Conservation (phyloP, 352 stramenopile species). For the Synura sp. region DNA sequence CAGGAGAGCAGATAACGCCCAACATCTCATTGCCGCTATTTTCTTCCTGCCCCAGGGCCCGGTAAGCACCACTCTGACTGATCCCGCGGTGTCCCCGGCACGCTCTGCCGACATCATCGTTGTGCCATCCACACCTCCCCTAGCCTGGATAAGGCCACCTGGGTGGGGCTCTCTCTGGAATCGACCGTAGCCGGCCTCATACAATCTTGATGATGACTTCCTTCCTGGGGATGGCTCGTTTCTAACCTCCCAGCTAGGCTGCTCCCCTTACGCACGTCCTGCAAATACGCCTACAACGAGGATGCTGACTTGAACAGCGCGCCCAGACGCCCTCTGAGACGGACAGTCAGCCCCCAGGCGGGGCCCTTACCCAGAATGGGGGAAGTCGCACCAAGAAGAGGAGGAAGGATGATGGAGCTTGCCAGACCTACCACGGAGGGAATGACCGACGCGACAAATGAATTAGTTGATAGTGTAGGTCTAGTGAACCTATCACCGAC, state of each 20-base stretch:
- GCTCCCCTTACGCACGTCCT: background rate
- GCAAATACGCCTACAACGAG: background rate
- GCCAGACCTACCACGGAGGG: too few species aligned
- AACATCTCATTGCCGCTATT: too few species aligned
- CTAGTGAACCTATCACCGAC: background rate
- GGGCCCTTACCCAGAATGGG: conserved; percentile 2
- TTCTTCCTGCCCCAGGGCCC: too few species aligned
- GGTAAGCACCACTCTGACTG: too few species aligned
- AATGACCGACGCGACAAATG: conserved; percentile 3
- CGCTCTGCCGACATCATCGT: too few species aligned
- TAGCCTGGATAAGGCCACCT: too few species aligned
- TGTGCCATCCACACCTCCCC: too few species aligned
- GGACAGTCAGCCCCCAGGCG: background rate
- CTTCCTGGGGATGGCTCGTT: conserved; percentile 5
- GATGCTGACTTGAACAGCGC: conserved; percentile 2
- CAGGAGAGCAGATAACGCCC: too few species aligned
- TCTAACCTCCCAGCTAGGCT: background rate
- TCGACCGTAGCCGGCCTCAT: background rate
- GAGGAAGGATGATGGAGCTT: too few species aligned
- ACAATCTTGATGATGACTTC: conserved; percentile 17
- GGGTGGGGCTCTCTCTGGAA: too few species aligned
- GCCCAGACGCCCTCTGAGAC: too few species aligned
- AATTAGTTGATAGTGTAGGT: conserved; percentile 20
- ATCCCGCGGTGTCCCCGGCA: too few species aligned
- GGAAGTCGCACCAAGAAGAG: conserved; percentile 2